Conservation (phyloP, 2,329 filamentous ascomycete genomes). For the Trichoderma semiorbis region DNA sequence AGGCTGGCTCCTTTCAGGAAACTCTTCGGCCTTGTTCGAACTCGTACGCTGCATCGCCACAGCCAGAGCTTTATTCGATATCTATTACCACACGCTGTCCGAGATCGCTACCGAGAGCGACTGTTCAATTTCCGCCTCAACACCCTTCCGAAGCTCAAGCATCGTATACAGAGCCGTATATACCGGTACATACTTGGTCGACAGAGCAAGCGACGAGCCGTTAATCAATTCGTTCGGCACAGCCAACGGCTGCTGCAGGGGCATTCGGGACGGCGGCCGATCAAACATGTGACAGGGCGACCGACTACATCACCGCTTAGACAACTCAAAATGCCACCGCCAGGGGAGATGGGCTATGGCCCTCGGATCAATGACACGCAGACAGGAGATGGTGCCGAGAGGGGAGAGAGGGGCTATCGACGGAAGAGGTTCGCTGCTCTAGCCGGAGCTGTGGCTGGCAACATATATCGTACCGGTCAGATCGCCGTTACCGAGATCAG, state of each 20-base stretch:
- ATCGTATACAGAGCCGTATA: slow-evolving; percentile 69
- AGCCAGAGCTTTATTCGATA: slow-evolving; percentile 57
- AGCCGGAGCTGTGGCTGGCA: slow-evolving; percentile 53
- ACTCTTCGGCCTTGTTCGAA: slow-evolving; percentile 36
- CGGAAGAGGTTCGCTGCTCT: slow-evolving; percentile 71
- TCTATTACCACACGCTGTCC: slow-evolving; percentile 62
- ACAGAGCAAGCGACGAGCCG: slow-evolving; percentile 52
- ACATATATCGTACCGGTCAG: slow-evolving; percentile 54
- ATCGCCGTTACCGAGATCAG: slow-evolving; percentile 56
- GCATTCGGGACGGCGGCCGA: slow-evolving; percentile 26
- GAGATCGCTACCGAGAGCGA: slow-evolving; percentile 61
- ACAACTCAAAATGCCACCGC: slow-evolving; percentile 30
- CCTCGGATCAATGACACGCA: slow-evolving; percentile 26
- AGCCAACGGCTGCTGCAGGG: slow-evolving; percentile 47
- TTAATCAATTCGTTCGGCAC: slow-evolving; percentile 42
- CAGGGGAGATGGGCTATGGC: slow-evolving; percentile 28
- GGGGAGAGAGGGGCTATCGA: slow-evolving; percentile 64
- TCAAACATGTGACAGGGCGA: slow-evolving; percentile 34
- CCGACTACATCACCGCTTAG: slow-evolving; percentile 28
- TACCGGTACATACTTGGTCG: slow-evolving; percentile 69
- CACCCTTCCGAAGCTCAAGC: slow-evolving; percentile 67
- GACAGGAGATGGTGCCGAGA: slow-evolving; percentile 23
- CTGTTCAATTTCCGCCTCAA: slow-evolving; percentile 71
- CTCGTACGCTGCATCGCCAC: slow-evolving; percentile 39
- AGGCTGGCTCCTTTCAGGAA: slow-evolving; percentile 43